Percentiles rank a stretch among this genome's conserved stretches.
These are phyloP conservation scores for Tulasnella sp. DNA, from an alignment of 768 basidiomycete genomes.

Conservation along the genomic window DNA sequence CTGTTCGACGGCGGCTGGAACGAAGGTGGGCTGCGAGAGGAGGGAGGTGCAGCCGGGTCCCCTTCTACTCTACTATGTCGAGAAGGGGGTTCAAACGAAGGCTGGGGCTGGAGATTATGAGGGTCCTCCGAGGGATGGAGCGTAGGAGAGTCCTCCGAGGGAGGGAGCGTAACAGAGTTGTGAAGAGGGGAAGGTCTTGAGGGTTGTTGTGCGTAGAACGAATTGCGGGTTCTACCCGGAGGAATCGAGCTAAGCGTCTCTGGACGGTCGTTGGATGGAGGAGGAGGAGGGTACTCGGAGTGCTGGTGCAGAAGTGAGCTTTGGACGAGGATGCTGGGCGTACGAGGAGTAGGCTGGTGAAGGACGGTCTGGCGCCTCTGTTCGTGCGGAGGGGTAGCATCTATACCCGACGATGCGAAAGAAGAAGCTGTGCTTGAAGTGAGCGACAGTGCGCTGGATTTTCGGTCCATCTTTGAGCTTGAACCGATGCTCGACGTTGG, in stretches of 20 bases:
- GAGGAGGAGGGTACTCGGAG: neutral
- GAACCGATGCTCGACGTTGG: constrained; percentile 4
- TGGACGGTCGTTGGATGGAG: neutral
- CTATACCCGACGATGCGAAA: neutral
- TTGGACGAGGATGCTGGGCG: neutral
- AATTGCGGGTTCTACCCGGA: neutral
- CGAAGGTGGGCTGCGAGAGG: neutral
- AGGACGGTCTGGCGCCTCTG: neutral
- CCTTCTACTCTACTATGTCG: neutral
- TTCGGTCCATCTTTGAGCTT: neutral
- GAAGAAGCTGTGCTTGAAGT: neutral
- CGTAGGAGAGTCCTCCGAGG: neutral
- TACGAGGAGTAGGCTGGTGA: neutral
- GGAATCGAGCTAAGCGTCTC: neutral
- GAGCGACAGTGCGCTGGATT: neutral
- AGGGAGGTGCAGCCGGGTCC: neutral
- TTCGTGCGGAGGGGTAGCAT: neutral
- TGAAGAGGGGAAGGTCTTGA: neutral
- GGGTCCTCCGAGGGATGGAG: neutral
- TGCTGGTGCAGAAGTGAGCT: neutral
- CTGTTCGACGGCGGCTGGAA: neutral
- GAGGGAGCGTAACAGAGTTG: neutral
- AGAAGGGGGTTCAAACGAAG: neutral
- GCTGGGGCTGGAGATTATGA: neutral
- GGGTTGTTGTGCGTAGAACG: neutral